These are phyloP conservation scores for Microsporum audouinii DNA, from an alignment of 2,329 filamentous ascomycete species.

Conservation along the genomic window DNA sequence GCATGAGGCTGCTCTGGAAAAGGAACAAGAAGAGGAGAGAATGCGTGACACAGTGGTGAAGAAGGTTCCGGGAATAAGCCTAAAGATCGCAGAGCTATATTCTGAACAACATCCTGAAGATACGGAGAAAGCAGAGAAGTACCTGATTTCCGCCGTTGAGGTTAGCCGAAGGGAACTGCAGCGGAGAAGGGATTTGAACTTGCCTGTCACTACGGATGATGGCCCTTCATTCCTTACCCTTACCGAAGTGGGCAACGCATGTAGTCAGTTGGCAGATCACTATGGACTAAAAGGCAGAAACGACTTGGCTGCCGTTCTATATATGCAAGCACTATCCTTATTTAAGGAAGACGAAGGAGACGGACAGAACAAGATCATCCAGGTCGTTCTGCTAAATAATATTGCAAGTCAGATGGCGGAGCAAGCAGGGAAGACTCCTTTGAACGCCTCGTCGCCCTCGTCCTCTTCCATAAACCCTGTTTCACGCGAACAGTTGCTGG, in stretches of 20 bases:
- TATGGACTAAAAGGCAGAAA: slow-evolving; percentile 65
- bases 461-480: slow-evolving; percentile 30
- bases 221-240: slow-evolving; percentile 29
- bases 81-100: slow-evolving; percentile 80
- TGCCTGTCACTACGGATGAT: slow-evolving; percentile 48
- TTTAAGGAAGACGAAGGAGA: slow-evolving; percentile 39
- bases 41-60: slow-evolving; percentile 43
- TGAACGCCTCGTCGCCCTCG: slow-evolving; percentile 25
- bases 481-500: slow-evolving; percentile 51
- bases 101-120: slow-evolving; percentile 63
- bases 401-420: slow-evolving; percentile 39
- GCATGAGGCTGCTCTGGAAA: slow-evolving; percentile 13
- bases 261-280: slow-evolving; percentile 56
- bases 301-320: slow-evolving; percentile 73
- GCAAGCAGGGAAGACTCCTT: slow-evolving; percentile 25
- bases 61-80: slow-evolving; percentile 61
- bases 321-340: slow-evolving; percentile 69
- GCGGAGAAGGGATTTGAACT: slow-evolving; percentile 53
- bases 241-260: slow-evolving; percentile 26
- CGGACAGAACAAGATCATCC: slow-evolving; percentile 54
- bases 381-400: slow-evolving; percentile 58
- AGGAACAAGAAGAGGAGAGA: slow-evolving; percentile 27
- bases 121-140: slow-evolving; percentile 60
- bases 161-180: slow-evolving; percentile 63
- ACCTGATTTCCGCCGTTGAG: slow-evolving; percentile 70